Conservation (phyloP, 179 eudicot species). For the Beta macrorhiza region DNA sequence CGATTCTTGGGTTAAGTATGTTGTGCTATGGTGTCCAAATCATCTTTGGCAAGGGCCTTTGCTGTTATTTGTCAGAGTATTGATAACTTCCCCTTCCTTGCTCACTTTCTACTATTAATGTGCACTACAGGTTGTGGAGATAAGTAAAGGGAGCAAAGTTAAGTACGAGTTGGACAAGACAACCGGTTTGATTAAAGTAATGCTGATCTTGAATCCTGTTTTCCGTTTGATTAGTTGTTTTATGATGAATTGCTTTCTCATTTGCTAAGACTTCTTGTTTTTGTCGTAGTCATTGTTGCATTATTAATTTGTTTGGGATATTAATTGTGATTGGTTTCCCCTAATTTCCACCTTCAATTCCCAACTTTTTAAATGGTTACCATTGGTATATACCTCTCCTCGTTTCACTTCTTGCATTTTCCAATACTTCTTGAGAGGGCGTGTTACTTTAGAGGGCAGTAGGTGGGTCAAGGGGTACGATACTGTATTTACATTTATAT, state of each 20-base stretch:
- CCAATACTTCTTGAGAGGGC: neutral
- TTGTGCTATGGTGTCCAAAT: neutral
- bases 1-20: neutral
- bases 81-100: neutral
- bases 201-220: slow-evolving; percentile 11
- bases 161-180: slow-evolving; percentile 92
- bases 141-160: slow-evolving; percentile 92
- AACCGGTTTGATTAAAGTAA: slow-evolving; percentile 80
- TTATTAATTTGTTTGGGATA: neutral
- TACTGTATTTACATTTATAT: neutral
- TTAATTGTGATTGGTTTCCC: neutral
- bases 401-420: neutral
- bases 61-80: neutral
- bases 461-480: neutral
- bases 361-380: neutral
- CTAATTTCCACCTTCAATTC: neutral
- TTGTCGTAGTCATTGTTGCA: neutral
- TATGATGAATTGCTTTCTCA: neutral
- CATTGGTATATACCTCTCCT: neutral
- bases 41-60: neutral
- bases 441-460: neutral
- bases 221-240: neutral
- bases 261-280: neutral
- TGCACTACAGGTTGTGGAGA: slow-evolving; percentile 75
- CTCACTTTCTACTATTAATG: slow-evolving; percentile 16